These are phyloP conservation scores for Cordyceps farinosa DNA, from an alignment of 2,329 filamentous ascomycete species.

Conservation along the genomic window DNA sequence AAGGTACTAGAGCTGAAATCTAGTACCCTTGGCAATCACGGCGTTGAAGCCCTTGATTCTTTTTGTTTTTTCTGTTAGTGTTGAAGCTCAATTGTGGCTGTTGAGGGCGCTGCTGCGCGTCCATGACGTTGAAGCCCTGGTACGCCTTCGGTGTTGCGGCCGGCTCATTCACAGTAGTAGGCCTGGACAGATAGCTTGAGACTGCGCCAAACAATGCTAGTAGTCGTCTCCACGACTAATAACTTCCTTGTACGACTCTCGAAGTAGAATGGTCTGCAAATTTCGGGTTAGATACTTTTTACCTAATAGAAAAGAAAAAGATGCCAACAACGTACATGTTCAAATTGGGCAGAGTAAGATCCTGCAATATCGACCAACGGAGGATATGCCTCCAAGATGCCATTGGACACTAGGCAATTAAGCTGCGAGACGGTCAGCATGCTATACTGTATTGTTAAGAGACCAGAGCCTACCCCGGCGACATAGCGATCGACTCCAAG, in stretches of 20 bases:
- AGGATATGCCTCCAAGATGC: constrained; percentile 53
- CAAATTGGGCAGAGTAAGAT: constrained; percentile 62
- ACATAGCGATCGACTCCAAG: constrained; percentile 58
- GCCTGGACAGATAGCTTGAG: not conserved
- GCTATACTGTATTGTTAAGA: accelerated
- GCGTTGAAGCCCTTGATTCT: not conserved
- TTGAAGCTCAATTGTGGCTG: constrained; percentile 9
- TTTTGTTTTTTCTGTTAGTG: not conserved
- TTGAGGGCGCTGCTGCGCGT: not conserved
- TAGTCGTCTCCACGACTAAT: constrained; percentile 52
- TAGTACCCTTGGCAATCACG: not conserved
- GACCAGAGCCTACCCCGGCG: constrained; percentile 45
- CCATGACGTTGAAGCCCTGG: constrained; percentile 4
- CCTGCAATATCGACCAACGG: constrained; percentile 56
- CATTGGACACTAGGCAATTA: constrained; percentile 54
- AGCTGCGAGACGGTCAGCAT: constrained; percentile 36
- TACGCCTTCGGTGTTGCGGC: constrained; percentile 9
- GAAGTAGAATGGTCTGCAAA: constrained; percentile 44
- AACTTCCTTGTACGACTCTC: constrained; percentile 45
- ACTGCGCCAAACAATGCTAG: constrained; percentile 25
- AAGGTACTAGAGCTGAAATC: not conserved
- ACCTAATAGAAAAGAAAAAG: not conserved
- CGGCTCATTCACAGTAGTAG: not conserved
- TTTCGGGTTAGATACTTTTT: constrained; percentile 12
- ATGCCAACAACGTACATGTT: constrained; percentile 42